Evolutionary conservation across 179 eudicot species (phyloP).

Genomic region (Dionaea muscipula): DNA sequence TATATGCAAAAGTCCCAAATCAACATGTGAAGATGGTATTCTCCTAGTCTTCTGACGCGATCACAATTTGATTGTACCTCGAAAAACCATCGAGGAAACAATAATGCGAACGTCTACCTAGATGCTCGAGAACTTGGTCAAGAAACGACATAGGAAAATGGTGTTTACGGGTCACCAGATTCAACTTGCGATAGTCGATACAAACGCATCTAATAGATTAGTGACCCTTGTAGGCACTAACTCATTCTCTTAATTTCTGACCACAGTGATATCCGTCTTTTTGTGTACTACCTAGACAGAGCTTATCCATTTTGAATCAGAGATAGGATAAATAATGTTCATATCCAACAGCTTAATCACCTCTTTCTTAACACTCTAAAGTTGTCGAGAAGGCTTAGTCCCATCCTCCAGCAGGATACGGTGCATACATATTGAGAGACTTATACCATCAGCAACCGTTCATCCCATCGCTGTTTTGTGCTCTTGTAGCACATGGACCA

Average conservation of each 20-base stretch:
- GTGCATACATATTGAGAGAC: conserved; percentile 2
- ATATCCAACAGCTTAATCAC: neutral
- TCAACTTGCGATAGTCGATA: neutral
- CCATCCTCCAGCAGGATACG: neutral
- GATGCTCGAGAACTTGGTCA: neutral
- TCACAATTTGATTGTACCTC: neutral
- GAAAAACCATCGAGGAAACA: neutral
- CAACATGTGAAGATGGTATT: neutral
- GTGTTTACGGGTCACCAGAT: neutral
- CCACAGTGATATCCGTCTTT: too few relatives aligned
- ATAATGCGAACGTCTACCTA: neutral
- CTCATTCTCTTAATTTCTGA: too few relatives aligned
- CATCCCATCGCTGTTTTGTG: neutral
- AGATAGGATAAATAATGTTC: neutral
- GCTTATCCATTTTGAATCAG: neutral
- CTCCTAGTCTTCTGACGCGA: neutral
- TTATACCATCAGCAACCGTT: conserved; percentile 2
- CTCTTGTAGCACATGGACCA: neutral
- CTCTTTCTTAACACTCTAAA: neutral
- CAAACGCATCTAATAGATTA: neutral
- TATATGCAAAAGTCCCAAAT: too few relatives aligned
- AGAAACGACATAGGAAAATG: neutral
- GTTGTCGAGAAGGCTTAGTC: neutral
- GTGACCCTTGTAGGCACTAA: too few relatives aligned
- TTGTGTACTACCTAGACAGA: too few relatives aligned